A percentile compares a stretch with the other conserved stretches of the same genome.
phyloP scores from a whole-genome alignment of 352 stramenopile genomes.

The Albugo laibachii region DNA sequence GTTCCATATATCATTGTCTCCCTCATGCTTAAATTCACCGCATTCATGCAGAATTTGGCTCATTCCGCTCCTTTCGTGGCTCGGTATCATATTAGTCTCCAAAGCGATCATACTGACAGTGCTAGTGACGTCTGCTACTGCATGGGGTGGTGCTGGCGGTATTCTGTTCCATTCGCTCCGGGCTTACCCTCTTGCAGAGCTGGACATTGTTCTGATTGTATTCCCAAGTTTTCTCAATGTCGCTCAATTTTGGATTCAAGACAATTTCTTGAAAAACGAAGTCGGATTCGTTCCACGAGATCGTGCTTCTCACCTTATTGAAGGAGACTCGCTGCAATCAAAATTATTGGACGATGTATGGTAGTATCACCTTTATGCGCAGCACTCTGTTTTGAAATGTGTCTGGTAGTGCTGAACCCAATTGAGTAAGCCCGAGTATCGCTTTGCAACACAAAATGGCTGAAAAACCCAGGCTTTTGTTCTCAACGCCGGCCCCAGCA shows the following conservation, averaged over 20 bases:
- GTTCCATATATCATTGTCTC: background rate
- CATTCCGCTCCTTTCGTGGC: constrained; percentile 33
- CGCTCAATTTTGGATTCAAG: constrained; percentile 74
- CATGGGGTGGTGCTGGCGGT: constrained; percentile 34
- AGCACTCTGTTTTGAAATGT: too few species aligned
- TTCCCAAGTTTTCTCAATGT: constrained; percentile 72
- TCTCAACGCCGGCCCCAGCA: too few species aligned
- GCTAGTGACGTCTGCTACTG: constrained; percentile 23
- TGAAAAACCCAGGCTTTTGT: too few species aligned
- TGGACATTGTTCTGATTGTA: constrained; percentile 62
- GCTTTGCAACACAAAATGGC: too few species aligned
- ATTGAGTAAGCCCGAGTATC: too few species aligned
- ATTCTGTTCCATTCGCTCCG: constrained; percentile 40
- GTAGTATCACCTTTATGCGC: too few species aligned
- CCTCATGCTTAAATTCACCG: background rate
- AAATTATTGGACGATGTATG: constrained; percentile 23
- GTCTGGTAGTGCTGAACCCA: too few species aligned
- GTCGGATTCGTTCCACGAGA: constrained; percentile 29
- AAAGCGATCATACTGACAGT: constrained; percentile 62
- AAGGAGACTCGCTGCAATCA: constrained; percentile 46
- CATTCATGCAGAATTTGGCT: constrained; percentile 20
- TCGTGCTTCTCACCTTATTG: constrained; percentile 32
- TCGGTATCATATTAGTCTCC: constrained; percentile 58
- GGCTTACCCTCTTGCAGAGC: constrained; percentile 40
- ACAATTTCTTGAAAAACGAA: constrained; percentile 67